phyloP scores from a whole-genome alignment of 2,329 filamentous ascomycete genomes.

The Escovopsis sp. region DNA sequence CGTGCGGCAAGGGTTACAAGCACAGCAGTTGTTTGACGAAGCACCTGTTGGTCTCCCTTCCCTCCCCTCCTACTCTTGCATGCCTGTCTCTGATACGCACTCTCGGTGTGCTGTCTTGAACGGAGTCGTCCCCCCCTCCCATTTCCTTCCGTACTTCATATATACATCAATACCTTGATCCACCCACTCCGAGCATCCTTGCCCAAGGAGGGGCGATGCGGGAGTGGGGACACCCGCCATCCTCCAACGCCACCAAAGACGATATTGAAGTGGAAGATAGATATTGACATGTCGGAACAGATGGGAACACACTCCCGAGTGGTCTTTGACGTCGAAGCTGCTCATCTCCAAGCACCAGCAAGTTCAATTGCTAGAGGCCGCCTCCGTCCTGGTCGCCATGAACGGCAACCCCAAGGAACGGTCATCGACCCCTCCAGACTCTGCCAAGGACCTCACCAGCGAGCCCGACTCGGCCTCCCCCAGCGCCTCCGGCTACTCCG shows the following conservation, averaged over 20 bases:
- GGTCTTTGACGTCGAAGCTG: constrained; percentile 92
- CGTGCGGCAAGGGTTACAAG: constrained; percentile 99
- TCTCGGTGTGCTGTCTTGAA: constrained; percentile 6
- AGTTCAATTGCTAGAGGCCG: constrained; percentile 91
- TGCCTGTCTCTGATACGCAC: background rate
- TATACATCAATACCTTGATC: no score
- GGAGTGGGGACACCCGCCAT: no score
- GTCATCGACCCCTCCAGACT: constrained; percentile 47
- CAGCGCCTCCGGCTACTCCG: constrained; percentile 66
- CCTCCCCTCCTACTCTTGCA: constrained; percentile 6
- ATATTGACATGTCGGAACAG: constrained; percentile 35
- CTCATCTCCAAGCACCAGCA: constrained; percentile 99
- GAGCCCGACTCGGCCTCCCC: constrained; percentile 75
- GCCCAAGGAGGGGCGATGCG: no score
- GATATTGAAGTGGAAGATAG: constrained; percentile 6
- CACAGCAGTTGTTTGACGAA: constrained; percentile 99
- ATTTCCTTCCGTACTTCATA: no score
- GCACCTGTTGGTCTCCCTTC: constrained; percentile 88
- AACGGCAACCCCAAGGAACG: constrained; percentile 38
- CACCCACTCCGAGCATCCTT: background rate
- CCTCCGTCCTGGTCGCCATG: constrained; percentile 92
- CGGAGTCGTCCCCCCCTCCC: no score
- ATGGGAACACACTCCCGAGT: constrained; percentile 98
- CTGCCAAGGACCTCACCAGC: constrained; percentile 54
- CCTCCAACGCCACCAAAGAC: no score